A percentile compares a stretch with the other conserved stretches of the same genome.
These are phyloP conservation scores for Pouteria campechiana DNA, from an alignment of 179 eudicot genomes.

Conservation along the genomic window DNA sequence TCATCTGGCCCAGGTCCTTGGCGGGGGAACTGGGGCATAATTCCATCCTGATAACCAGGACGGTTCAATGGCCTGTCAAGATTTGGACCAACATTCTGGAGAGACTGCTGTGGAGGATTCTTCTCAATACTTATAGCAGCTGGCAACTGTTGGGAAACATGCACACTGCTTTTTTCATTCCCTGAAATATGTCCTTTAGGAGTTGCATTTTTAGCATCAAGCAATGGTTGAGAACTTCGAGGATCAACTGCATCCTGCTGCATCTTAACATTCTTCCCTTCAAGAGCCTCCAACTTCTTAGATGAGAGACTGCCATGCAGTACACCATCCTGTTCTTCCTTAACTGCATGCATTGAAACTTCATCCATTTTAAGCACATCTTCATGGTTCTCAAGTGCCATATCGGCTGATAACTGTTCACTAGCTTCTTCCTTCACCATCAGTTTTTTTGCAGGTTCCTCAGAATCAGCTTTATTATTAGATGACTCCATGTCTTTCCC, in stretches of 20 bases:
- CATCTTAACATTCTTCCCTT: not conserved
- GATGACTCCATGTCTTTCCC: constrained; percentile 20
- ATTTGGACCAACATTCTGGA: no score
- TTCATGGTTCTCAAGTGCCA: constrained; percentile 5
- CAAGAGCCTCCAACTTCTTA: constrained; percentile 2
- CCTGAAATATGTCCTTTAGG: no score
- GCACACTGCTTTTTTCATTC: no score
- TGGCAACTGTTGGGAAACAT: not conserved
- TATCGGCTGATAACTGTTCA: constrained; percentile 16
- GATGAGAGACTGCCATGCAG: no score
- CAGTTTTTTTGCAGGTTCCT: constrained; percentile 18
- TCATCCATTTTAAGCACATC: constrained; percentile 10
- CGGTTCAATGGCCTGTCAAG: no score
- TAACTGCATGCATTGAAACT: not conserved
- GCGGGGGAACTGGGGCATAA: constrained; percentile 9
- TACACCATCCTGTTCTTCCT: no score
- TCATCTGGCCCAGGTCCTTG: constrained; percentile 16
- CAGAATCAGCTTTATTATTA: constrained; percentile 14
- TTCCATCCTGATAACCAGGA: constrained; percentile 4
- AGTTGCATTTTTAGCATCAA: no score
- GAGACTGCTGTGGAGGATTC: constrained; percentile 4
- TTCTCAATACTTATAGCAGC: not conserved
- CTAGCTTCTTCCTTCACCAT: constrained; percentile 21
- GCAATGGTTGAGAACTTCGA: no score
- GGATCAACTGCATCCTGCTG: constrained; percentile 1